Conservation (phyloP, 192 early-diverging fungal genomes). For the Podila epigama region DNA sequence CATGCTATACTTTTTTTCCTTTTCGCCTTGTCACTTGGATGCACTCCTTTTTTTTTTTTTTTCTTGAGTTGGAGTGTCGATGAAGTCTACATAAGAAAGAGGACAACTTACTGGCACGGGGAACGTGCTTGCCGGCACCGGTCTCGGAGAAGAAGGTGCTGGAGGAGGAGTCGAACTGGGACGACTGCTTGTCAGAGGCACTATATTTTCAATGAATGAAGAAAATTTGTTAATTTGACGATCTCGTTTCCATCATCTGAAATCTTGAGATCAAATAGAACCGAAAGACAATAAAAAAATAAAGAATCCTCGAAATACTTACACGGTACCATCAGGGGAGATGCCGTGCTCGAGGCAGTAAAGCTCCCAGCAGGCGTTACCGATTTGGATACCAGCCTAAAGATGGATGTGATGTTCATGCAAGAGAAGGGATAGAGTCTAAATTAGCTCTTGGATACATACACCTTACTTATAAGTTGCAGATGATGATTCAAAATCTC, state of each 20-base stretch:
- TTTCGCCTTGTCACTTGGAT: too few relatives aligned
- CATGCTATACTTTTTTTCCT: too few relatives aligned
- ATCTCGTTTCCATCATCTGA: neutral
- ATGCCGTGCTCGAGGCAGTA: slow-evolving; percentile 97
- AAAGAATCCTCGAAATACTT: slow-evolving; percentile 25
- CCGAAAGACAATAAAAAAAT: neutral
- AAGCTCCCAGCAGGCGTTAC: slow-evolving; percentile 99
- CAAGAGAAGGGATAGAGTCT: neutral
- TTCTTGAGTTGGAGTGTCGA: neutral
- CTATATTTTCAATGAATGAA: slow-evolving; percentile 11
- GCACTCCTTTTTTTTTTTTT: neutral
- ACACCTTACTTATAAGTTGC: neutral
- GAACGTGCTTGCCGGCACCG: slow-evolving; percentile 98
- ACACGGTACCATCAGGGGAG: slow-evolving; percentile 53
- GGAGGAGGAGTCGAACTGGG: slow-evolving; percentile 88
- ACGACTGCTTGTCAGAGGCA: slow-evolving; percentile 83
- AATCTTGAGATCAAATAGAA: neutral
- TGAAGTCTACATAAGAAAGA: too few relatives aligned
- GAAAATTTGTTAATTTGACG: neutral
- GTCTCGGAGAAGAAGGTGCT: slow-evolving; percentile 99
- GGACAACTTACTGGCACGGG: slow-evolving; percentile 78
- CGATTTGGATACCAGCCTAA: slow-evolving; percentile 99
- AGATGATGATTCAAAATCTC: neutral
- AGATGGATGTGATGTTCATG: neutral
- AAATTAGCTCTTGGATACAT: neutral